A percentile compares a stretch with the other conserved stretches of the same genome.
phyloP scores from a whole-genome alignment of 2,329 filamentous ascomycete genomes.

The Colletotrichum navitas region DNA sequence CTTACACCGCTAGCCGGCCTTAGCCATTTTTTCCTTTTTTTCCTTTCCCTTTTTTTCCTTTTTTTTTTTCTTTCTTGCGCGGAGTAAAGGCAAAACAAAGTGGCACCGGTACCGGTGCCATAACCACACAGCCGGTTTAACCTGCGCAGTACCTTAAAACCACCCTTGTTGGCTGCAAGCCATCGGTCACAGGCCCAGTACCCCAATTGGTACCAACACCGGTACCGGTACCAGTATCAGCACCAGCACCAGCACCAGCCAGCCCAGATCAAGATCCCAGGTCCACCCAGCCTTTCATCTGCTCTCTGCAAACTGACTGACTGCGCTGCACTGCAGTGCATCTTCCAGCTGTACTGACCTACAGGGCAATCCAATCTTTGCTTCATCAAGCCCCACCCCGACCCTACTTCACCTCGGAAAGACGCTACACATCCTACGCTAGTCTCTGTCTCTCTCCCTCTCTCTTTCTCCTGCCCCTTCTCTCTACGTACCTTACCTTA shows the following conservation, averaged over 20 bases:
- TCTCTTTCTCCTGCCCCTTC: neutral
- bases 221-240: slow-evolving; percentile 15
- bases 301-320: neutral
- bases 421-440: slow-evolving; percentile 41
- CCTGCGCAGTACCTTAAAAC: slow-evolving; percentile 10
- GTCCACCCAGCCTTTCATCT: slow-evolving; percentile 3
- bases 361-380: slow-evolving; percentile 38
- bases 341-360: slow-evolving; percentile 33
- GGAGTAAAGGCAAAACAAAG: slow-evolving; percentile 23
- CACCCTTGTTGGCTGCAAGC: slow-evolving; percentile 21
- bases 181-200: slow-evolving; percentile 5
- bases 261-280: too few relatives aligned
- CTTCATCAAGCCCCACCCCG: slow-evolving; percentile 34
- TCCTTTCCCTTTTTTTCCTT: neutral
- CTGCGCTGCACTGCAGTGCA: slow-evolving; percentile 9
- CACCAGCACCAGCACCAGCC: neutral
- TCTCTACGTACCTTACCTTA: slow-evolving; percentile 1
- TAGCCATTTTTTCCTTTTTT: neutral
- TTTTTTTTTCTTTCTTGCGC: neutral
- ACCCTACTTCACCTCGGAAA: slow-evolving; percentile 36
- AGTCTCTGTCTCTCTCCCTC: neutral
- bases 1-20: slow-evolving; percentile 35
- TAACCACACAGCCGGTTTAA: neutral
- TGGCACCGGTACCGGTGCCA: slow-evolving; percentile 5
- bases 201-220: slow-evolving; percentile 11